Percentiles rank a stretch among this genome's conserved stretches.
phyloP scores from a whole-genome alignment of 345 rosid species.

The Leavenworthia alabamica region DNA sequence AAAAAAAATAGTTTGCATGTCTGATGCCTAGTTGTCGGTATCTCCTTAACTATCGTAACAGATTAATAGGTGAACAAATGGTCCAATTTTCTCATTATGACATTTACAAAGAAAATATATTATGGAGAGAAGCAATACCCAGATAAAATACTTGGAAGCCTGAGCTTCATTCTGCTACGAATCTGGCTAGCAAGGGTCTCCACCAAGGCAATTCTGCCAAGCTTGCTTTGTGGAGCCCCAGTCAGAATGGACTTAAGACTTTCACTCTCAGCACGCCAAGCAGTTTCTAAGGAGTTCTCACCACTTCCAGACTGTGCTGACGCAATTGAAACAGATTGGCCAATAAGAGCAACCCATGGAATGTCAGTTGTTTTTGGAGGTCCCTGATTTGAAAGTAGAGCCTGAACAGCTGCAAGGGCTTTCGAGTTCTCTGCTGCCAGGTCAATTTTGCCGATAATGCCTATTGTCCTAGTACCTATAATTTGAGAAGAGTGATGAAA shows the following conservation, averaged over 20 bases:
- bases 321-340: constrained; percentile 89
- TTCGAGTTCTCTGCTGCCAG: constrained; percentile 83
- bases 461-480: constrained; percentile 92
- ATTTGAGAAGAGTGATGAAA: constrained; percentile 1
- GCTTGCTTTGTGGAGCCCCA: constrained; percentile 88
- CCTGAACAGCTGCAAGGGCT: constrained; percentile 96
- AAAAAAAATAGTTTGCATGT: neutral
- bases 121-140: constrained; percentile 50
- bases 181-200: constrained; percentile 89
- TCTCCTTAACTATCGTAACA: neutral
- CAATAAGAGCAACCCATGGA: constrained; percentile 97
- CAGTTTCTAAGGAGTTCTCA: constrained; percentile 93
- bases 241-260: constrained; percentile 70
- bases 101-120: constrained; percentile 12
- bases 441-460: constrained; percentile 87
- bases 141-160: constrained; percentile 90
- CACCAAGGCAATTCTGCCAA: constrained; percentile 89
- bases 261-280: constrained; percentile 99
- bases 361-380: constrained; percentile 90
- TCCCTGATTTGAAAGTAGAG: constrained; percentile 84
- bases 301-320: constrained; percentile 72
- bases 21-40: neutral
- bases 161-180: constrained; percentile 79
- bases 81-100: neutral
- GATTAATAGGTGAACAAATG: constrained; percentile 1